phyloP scores from a whole-genome alignment of 352 stramenopile species.

The Phytophthora nicotianae region DNA sequence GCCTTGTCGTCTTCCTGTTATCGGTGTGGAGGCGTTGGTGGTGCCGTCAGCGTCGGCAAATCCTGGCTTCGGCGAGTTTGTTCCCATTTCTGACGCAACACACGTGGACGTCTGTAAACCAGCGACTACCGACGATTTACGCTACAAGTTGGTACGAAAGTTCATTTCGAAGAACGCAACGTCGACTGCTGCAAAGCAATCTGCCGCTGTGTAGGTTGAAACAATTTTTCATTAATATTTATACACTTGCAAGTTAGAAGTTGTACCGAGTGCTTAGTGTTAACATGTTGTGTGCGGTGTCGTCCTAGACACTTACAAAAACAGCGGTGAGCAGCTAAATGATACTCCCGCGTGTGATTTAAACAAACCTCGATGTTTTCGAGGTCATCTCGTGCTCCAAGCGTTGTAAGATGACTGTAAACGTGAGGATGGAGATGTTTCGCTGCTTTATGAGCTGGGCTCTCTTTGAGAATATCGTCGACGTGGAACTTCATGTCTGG shows the following conservation, averaged over 20 bases:
- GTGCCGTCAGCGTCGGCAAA: constrained; percentile 72
- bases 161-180: constrained; percentile 54
- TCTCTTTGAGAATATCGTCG: constrained; percentile 56
- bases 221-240: constrained; percentile 22
- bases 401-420: constrained; percentile 42
- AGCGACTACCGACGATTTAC: constrained; percentile 50
- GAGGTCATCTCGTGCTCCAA: constrained; percentile 48
- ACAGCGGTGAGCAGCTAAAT: not conserved
- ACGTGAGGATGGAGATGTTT: constrained; percentile 51
- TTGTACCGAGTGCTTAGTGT: constrained; percentile 38
- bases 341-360: not conserved
- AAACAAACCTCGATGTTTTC: constrained; percentile 62
- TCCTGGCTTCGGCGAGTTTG: constrained; percentile 74
- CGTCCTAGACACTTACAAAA: constrained; percentile 24
- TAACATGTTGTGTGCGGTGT: constrained; percentile 39
- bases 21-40: constrained; percentile 76
- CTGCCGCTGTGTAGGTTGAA: constrained; percentile 13
- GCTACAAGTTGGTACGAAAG: constrained; percentile 66
- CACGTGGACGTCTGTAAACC: constrained; percentile 87
- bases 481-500: constrained; percentile 44
- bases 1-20: constrained; percentile 66
- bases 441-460: constrained; percentile 61
- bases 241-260: constrained; percentile 30
- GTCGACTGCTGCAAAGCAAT: constrained; percentile 2
- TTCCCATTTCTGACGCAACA: constrained; percentile 59